Percentiles rank a stretch among this genome's conserved stretches.
phyloP scores from a whole-genome alignment of 208 protist genomes.

The Vickermania ingenoplastis region DNA sequence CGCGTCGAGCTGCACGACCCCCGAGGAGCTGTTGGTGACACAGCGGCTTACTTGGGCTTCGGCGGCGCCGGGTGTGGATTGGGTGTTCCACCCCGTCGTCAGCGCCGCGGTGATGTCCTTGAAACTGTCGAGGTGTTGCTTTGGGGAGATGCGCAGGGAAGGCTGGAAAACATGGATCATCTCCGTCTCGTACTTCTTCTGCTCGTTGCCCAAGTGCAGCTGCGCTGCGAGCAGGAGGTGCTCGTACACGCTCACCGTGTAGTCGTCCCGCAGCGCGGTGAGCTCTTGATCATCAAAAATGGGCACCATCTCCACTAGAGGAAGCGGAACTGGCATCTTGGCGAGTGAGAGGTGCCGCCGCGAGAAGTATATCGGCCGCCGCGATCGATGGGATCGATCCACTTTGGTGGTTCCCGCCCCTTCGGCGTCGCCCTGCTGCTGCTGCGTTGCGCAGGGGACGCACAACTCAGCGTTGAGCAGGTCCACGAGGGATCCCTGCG shows the following conservation, averaged over 20 bases:
- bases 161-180: no score
- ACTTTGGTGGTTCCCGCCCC: background rate
- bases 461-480: background rate
- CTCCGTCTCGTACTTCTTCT: no score
- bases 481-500: background rate
- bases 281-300: conserved; percentile 35
- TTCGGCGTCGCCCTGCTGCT: background rate
- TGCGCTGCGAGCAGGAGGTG: conserved; percentile 32
- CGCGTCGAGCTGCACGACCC: no score
- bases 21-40: no score
- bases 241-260: conserved; percentile 41
- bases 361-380: background rate
- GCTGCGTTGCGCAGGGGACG: background rate
- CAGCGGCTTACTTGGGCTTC: no score
- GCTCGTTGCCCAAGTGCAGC: no score
- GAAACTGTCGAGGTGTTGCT: conserved; percentile 32
- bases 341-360: background rate
- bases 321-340: background rate
- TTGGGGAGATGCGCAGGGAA: conserved; percentile 28
- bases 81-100: no score
- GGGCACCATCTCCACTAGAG: conserved; percentile 8
- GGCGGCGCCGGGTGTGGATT: no score
- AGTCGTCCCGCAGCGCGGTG: conserved; percentile 15
- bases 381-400: no score
- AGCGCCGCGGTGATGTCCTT: no score